These are phyloP conservation scores for Colletotrichum costaricense DNA, from an alignment of 2,329 filamentous ascomycete species.

Conservation along the genomic window DNA sequence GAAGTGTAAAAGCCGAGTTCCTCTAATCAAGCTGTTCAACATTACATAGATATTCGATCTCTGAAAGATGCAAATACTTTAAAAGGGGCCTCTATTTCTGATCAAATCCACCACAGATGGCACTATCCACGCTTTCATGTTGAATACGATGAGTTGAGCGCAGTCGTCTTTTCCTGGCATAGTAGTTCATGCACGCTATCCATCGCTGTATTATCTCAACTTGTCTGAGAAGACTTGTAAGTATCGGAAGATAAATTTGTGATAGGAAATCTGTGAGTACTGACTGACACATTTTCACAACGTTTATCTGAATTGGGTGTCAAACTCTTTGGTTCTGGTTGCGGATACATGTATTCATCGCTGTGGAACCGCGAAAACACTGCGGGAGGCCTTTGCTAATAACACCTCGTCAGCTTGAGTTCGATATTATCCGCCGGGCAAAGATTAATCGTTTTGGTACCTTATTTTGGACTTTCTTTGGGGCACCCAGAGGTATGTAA, in stretches of 20 bases:
- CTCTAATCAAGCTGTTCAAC: background rate
- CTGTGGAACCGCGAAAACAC: background rate
- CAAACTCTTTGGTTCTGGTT: background rate
- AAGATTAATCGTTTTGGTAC: no score
- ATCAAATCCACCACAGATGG: background rate
- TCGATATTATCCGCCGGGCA: background rate
- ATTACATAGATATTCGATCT: background rate
- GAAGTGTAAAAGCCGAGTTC: background rate
- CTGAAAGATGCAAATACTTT: background rate
- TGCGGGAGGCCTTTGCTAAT: background rate
- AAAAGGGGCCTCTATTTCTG: background rate
- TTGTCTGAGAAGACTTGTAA: background rate
- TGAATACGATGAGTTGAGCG: background rate
- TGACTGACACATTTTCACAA: background rate
- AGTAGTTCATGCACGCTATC: background rate
- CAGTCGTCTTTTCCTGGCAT: background rate
- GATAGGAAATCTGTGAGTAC: background rate
- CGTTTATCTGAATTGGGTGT: background rate
- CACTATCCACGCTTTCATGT: background rate
- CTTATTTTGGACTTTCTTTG: no score
- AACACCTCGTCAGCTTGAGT: background rate
- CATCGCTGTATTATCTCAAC: background rate
- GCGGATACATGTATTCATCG: background rate
- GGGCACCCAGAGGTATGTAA: background rate
- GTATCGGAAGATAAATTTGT: background rate